phyloP scores from a whole-genome alignment of 495 filamentous ascomycete genomes.

The Geopyxis carbonaria region DNA sequence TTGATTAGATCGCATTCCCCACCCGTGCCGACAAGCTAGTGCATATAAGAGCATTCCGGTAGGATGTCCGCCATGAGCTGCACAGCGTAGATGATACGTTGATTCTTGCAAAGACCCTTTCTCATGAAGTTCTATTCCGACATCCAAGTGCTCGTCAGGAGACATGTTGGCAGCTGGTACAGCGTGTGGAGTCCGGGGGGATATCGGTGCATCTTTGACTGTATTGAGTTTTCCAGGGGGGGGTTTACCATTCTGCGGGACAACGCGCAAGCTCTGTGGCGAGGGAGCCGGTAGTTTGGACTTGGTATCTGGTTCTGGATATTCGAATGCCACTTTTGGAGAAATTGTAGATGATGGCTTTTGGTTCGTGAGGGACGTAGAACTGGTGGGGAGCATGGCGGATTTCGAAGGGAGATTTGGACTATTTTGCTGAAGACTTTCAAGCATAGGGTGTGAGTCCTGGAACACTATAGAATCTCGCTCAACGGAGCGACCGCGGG shows the following conservation, averaged over 20 bases:
- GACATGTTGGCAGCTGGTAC: constrained; percentile 39
- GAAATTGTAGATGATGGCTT: too few relatives aligned
- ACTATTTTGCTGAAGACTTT: not conserved
- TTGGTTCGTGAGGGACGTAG: not conserved
- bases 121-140: constrained; percentile 77
- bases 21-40: constrained; percentile 89
- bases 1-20: constrained; percentile 88
- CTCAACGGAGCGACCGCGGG: constrained; percentile 60
- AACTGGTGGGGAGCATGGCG: not conserved
- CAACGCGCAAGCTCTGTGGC: too few relatives aligned
- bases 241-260: too few relatives aligned
- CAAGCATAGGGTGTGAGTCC: constrained; percentile 34
- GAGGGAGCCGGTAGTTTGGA: too few relatives aligned
- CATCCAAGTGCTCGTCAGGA: constrained; percentile 71
- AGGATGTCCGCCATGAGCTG: constrained; percentile 66
- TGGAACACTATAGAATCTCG: constrained; percentile 49
- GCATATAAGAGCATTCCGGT: constrained; percentile 94
- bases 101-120: constrained; percentile 72
- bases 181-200: too few relatives aligned
- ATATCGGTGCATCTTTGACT: too few relatives aligned
- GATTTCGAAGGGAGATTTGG: not conserved
- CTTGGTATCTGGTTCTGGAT: too few relatives aligned
- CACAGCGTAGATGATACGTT: constrained; percentile 85
- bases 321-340: too few relatives aligned
- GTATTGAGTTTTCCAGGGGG: too few relatives aligned